These are phyloP conservation scores for Tinospora cordifolia DNA, from an alignment of 164 flowering plant species.

Conservation along the genomic window DNA sequence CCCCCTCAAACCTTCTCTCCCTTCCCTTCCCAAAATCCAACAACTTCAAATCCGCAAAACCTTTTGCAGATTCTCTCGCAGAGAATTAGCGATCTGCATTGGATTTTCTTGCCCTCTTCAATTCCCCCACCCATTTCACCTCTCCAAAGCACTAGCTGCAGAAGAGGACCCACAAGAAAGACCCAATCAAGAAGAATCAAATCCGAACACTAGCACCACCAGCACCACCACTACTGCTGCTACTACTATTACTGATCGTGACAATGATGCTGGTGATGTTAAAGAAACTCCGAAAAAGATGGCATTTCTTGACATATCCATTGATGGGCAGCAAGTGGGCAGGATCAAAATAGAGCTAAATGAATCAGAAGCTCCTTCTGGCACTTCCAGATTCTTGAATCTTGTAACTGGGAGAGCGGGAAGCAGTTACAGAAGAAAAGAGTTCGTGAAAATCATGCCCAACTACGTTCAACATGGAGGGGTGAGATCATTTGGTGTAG, in stretches of 20 bases:
- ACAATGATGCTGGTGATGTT: neutral
- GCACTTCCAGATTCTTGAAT: slow-evolving; percentile 48
- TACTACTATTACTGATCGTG: too few species aligned
- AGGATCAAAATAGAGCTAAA: slow-evolving; percentile 54
- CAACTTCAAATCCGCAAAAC: slow-evolving; percentile 12
- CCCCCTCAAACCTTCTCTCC: slow-evolving; percentile 10
- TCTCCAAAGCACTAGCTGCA: slow-evolving; percentile 37
- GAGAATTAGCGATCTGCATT: slow-evolving; percentile 34
- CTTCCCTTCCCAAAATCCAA: neutral
- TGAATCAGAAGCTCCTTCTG: slow-evolving; percentile 40
- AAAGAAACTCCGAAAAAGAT: slow-evolving; percentile 17
- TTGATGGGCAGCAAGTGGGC: slow-evolving; percentile 69
- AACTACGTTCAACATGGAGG: slow-evolving; percentile 85
- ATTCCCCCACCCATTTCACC: slow-evolving; percentile 22
- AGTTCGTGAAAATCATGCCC: slow-evolving; percentile 79
- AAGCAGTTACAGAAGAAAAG: slow-evolving; percentile 76
- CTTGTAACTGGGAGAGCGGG: slow-evolving; percentile 75
- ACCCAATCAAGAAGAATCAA: neutral
- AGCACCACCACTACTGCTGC: too few species aligned
- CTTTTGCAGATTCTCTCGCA: slow-evolving; percentile 36
- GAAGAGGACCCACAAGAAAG: slow-evolving; percentile 9
- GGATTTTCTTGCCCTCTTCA: slow-evolving; percentile 35
- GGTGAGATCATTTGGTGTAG: slow-evolving; percentile 77
- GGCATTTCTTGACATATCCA: slow-evolving; percentile 72
- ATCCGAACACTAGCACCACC: too few species aligned